Evolutionary conservation across 192 early-diverging fungal species (phyloP).

Genomic region (Rhizoclosmatium globosum): DNA sequence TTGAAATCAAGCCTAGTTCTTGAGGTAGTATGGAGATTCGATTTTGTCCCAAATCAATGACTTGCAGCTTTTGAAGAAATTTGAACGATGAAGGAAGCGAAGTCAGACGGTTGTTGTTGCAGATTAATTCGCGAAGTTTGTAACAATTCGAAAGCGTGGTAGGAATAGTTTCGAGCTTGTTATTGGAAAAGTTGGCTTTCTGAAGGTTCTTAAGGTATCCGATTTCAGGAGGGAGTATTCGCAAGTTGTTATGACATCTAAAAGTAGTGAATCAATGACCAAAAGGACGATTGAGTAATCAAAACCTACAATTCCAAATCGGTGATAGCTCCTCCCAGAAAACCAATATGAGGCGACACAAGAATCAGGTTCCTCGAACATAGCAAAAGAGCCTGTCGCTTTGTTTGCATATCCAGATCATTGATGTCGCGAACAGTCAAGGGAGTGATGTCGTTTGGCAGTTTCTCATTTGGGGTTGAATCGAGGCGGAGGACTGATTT

Average conservation of each 20-base stretch:
- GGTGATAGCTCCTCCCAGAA: constrained; percentile 61
- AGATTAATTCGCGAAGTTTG: constrained; percentile 72
- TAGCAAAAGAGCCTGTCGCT: constrained; percentile 35
- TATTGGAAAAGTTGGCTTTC: constrained; percentile 69
- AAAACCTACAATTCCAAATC: constrained; percentile 75
- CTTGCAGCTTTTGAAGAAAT: constrained; percentile 66
- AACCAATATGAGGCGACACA: constrained; percentile 76
- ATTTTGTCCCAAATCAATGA: constrained; percentile 70
- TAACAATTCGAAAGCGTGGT: constrained; percentile 72
- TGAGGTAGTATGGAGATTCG: constrained; percentile 64
- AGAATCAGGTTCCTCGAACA: constrained; percentile 65
- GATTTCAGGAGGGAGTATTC: constrained; percentile 75
- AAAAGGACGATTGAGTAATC: background rate
- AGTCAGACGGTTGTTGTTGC: constrained; percentile 70
- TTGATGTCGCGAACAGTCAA: background rate
- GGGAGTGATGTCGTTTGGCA: background rate
- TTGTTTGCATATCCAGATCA: background rate
- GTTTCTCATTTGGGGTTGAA: background rate
- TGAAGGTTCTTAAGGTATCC: constrained; percentile 77
- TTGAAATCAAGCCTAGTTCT: constrained; percentile 68
- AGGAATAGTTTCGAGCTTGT: constrained; percentile 72
- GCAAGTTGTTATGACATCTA: constrained; percentile 80
- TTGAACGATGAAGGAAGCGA: constrained; percentile 70
- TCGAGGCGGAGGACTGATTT: background rate
- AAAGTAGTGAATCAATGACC: background rate